phyloP scores from a whole-genome alignment of 768 basidiomycete genomes.

The Lentinula boryana region DNA sequence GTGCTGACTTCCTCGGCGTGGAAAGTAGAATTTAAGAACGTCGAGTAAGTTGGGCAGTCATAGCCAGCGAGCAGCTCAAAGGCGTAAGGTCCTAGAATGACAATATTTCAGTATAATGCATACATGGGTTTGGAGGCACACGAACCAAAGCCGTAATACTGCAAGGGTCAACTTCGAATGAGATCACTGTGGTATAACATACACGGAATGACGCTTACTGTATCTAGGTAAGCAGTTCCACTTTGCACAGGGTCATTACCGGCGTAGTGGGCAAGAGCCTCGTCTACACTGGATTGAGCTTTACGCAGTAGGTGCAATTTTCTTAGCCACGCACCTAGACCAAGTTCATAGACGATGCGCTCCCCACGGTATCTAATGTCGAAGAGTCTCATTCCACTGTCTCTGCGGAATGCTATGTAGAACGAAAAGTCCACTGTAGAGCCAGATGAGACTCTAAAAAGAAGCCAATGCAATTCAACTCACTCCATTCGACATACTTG shows the following conservation, averaged over 20 bases:
- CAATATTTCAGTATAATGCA: not conserved
- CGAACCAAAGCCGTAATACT: constrained; percentile 13
- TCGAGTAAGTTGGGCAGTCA: constrained; percentile 47
- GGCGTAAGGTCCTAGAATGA: constrained; percentile 17
- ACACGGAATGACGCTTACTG: not conserved
- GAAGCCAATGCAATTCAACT: not conserved
- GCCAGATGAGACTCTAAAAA: not conserved
- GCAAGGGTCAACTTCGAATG: not conserved
- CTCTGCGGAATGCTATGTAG: constrained; percentile 41
- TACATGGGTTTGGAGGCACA: not conserved
- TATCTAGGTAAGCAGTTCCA: constrained; percentile 46
- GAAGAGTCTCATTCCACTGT: constrained; percentile 43
- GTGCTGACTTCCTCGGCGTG: constrained; percentile 32
- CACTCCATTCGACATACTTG: constrained; percentile 16
- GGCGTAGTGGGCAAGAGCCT: constrained; percentile 19
- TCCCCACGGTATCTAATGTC: constrained; percentile 32
- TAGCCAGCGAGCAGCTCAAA: constrained; percentile 48
- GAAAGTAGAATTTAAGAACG: constrained; percentile 45
- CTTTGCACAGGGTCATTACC: constrained; percentile 48
- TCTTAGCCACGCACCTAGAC: constrained; percentile 5
- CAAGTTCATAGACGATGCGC: constrained; percentile 47
- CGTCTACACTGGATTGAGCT: not conserved
- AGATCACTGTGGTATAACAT: not conserved
- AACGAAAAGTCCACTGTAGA: constrained; percentile 15
- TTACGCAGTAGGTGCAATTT: not conserved